Evolutionary conservation across 2,329 filamentous ascomycete genomes (phyloP).

Genomic region (Trichoderma atrobrunneum): DNA sequence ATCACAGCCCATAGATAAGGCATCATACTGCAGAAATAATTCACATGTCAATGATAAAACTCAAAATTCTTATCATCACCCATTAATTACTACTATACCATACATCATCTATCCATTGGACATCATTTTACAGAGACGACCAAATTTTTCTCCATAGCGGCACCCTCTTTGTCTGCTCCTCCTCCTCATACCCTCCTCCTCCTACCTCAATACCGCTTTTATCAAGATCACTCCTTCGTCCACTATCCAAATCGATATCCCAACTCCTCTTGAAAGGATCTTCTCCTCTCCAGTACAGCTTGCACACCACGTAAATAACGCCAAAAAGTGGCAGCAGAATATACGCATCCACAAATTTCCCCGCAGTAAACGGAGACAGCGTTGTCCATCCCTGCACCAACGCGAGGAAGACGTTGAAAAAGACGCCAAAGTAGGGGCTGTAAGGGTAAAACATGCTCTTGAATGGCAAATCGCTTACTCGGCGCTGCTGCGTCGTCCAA

Average conservation of each 20-base stretch:
- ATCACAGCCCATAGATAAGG: not conserved
- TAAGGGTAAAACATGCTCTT: constrained; percentile 53
- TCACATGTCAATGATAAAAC: not conserved
- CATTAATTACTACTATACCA: not conserved
- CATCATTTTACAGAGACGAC: constrained; percentile 38
- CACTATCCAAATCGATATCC: constrained; percentile 57
- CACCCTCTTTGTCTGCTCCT: constrained; percentile 26
- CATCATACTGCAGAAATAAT: not conserved
- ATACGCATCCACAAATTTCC: constrained; percentile 62
- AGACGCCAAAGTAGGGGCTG: constrained; percentile 58
- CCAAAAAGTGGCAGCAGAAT: constrained; percentile 59
- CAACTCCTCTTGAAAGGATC: constrained; percentile 49
- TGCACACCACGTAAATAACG: constrained; percentile 55
- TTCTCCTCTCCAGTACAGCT: constrained; percentile 48
- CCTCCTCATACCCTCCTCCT: constrained; percentile 31
- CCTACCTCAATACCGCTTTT: constrained; percentile 30
- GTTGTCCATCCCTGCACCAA: constrained; percentile 62
- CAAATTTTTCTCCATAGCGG: constrained; percentile 44
- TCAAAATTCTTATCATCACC: not conserved
- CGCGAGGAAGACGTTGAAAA: constrained; percentile 57
- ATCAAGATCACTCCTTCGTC: constrained; percentile 54
- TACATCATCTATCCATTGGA: not conserved
- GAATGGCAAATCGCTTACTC: constrained; percentile 54
- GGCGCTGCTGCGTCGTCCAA: constrained; percentile 57
- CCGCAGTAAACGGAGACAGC: constrained; percentile 55